A percentile compares a stretch with the other conserved stretches of the same genome.
phyloP scores from a whole-genome alignment of 305 asterid species.

The Fraxinus sp. region DNA sequence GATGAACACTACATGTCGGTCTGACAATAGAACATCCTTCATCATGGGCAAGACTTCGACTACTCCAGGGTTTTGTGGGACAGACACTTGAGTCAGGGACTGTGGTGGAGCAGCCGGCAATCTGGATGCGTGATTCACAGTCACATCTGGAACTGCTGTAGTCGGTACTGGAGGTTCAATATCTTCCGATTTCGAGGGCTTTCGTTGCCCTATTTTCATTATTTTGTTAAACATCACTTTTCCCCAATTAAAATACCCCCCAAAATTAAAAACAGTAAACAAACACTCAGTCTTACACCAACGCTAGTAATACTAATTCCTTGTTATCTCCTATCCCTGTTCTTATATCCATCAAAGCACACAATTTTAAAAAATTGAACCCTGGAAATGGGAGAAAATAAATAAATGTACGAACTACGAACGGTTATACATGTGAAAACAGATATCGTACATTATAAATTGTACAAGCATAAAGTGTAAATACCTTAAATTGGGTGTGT shows the following conservation, averaged over 20 bases:
- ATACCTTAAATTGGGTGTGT: slow-evolving; percentile 33
- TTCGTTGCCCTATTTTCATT: slow-evolving; percentile 70
- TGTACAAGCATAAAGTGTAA: neutral
- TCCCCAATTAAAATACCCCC: slow-evolving; percentile 17
- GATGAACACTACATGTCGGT: slow-evolving; percentile 63
- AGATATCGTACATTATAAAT: slow-evolving; percentile 8
- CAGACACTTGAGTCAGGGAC: slow-evolving; percentile 39
- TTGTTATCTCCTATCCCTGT: slow-evolving; percentile 19
- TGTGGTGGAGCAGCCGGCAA: slow-evolving; percentile 42
- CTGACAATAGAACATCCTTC: slow-evolving; percentile 59
- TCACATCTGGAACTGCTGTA: slow-evolving; percentile 46
- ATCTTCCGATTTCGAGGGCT: slow-evolving; percentile 58
- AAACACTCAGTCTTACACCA: slow-evolving; percentile 24
- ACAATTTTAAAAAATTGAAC: slow-evolving; percentile 8
- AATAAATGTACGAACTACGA: slow-evolving; percentile 8
- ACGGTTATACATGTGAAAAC: slow-evolving; percentile 1
- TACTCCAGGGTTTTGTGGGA: slow-evolving; percentile 52
- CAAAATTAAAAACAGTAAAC: slow-evolving; percentile 3
- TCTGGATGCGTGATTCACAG: slow-evolving; percentile 67
- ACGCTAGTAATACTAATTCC: slow-evolving; percentile 18
- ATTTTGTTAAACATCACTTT: slow-evolving; percentile 65
- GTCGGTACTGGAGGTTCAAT: slow-evolving; percentile 61
- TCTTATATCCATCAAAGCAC: slow-evolving; percentile 28
- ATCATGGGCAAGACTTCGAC: slow-evolving; percentile 69
- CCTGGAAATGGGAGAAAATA: slow-evolving; percentile 26